Conservation (phyloP, 371 early-diverging fungal genomes). For the Rhizopus stolonifer region DNA sequence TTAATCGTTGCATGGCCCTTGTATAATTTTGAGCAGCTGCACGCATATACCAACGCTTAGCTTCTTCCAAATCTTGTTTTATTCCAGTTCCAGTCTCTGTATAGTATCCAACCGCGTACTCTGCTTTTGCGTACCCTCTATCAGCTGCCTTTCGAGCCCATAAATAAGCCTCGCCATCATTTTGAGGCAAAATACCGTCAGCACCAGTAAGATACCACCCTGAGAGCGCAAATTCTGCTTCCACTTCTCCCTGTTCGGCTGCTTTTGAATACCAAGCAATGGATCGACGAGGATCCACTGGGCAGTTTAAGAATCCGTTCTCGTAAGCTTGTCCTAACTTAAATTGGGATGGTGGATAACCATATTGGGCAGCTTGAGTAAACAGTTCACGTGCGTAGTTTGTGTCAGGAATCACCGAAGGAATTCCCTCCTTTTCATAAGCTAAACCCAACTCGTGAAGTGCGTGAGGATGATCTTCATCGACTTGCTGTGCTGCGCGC, state of each 20-base stretch:
- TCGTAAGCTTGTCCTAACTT: constrained; percentile 94
- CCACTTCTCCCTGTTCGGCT: constrained; percentile 83
- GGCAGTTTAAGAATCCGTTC: constrained; percentile 88
- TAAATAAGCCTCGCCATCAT: constrained; percentile 80
- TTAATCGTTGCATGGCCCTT: constrained; percentile 72
- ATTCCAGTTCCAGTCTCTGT: constrained; percentile 81
- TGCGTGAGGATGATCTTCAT: constrained; percentile 89
- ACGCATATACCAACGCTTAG: constrained; percentile 75
- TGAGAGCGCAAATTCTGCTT: constrained; percentile 81
- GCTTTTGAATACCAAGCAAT: constrained; percentile 97
- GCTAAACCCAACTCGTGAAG: constrained; percentile 89
- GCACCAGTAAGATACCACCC: constrained; percentile 92
- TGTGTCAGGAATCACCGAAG: constrained; percentile 78
- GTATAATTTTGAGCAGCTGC: constrained; percentile 76
- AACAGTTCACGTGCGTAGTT: constrained; percentile 88
- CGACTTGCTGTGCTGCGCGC: constrained; percentile 85
- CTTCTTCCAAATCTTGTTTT: constrained; percentile 66
- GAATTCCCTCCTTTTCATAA: constrained; percentile 81
- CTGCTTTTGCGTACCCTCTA: constrained; percentile 80
- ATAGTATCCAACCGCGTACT: constrained; percentile 87
- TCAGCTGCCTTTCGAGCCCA: constrained; percentile 91
- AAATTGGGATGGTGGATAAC: constrained; percentile 92
- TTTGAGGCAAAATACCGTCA: constrained; percentile 76
- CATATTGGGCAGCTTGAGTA: constrained; percentile 88
- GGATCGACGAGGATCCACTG: constrained; percentile 84